Evolutionary conservation across 1,284 basidiomycete species (phyloP).

Genomic region (Cryptococcus maquisensis): DNA sequence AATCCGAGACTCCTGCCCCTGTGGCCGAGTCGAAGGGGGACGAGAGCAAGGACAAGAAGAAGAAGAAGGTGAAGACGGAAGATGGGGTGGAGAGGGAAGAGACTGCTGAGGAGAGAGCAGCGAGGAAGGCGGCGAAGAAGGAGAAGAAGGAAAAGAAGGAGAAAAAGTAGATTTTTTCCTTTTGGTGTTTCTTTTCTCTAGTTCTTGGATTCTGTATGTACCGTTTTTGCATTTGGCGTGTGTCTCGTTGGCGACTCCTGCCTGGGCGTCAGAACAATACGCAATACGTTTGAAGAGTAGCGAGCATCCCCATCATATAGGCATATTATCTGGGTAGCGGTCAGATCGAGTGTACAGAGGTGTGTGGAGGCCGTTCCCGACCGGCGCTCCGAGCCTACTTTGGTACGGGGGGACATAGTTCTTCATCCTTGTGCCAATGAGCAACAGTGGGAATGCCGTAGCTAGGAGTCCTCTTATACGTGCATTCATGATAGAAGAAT

Average conservation of each 20-base stretch:
- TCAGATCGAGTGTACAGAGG: no score
- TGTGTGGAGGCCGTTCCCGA: no score
- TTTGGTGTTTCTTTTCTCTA: not conserved
- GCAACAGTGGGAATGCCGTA: no score
- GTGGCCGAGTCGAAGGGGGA: constrained; percentile 29
- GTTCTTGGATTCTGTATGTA: constrained; percentile 18
- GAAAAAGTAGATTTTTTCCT: not conserved
- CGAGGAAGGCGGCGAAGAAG: constrained; percentile 44
- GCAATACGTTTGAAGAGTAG: no score
- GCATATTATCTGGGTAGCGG: no score
- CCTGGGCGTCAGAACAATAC: not conserved
- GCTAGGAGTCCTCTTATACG: no score
- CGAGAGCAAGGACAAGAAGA: constrained; percentile 59
- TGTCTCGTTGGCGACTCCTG: not conserved
- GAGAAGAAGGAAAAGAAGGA: constrained; percentile 45
- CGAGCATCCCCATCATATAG: no score
- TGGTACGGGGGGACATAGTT: no score
- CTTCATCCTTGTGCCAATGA: no score
- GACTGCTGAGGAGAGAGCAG: constrained; percentile 46
- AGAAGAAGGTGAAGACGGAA: constrained; percentile 54
- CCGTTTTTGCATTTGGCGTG: constrained; percentile 11
- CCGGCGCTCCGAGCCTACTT: not conserved
- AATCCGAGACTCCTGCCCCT: constrained; percentile 44
- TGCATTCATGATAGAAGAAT: no score
- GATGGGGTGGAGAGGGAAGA: constrained; percentile 51